These are phyloP conservation scores for Hypoxylon intermedium DNA, from an alignment of 495 filamentous ascomycete species.

Conservation along the genomic window DNA sequence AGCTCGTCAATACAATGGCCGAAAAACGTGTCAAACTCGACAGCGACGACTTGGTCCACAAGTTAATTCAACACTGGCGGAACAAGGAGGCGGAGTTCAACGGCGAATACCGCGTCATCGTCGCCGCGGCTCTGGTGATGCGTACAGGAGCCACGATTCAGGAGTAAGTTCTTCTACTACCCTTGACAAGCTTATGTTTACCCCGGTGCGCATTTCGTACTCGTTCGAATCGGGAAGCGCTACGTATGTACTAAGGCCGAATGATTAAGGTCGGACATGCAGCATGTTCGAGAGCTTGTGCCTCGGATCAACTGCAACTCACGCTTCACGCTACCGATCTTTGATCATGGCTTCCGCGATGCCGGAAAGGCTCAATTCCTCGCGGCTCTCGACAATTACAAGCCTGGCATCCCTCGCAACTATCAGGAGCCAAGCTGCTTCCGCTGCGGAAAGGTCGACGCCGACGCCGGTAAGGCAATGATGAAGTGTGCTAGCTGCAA, in stretches of 20 bases:
- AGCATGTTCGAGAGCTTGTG: slow-evolving; percentile 15
- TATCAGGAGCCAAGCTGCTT: slow-evolving; percentile 24
- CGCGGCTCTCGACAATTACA: slow-evolving; percentile 23
- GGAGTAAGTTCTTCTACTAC: slow-evolving; percentile 8
- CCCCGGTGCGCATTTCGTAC: too few relatives aligned
- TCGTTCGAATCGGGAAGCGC: too few relatives aligned
- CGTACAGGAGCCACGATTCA: slow-evolving; percentile 25
- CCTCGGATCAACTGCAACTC: slow-evolving; percentile 8
- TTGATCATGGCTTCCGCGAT: slow-evolving; percentile 25
- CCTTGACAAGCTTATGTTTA: not conserved
- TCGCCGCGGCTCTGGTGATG: slow-evolving; percentile 30
- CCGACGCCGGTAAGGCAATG: slow-evolving; percentile 6
- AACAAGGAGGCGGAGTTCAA: not conserved
- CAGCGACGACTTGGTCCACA: slow-evolving; percentile 2
- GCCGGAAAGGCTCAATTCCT: slow-evolving; percentile 31
- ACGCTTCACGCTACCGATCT: not conserved
- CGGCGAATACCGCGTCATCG: slow-evolving; percentile 21
- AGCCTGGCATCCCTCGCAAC: slow-evolving; percentile 23
- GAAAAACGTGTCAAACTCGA: not conserved
- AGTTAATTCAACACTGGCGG: slow-evolving; percentile 7
- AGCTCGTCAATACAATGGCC: not conserved
- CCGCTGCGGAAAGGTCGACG: slow-evolving; percentile 13
- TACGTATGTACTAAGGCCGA: not conserved
- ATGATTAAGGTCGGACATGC: slow-evolving; percentile 9
- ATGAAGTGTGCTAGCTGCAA: slow-evolving; percentile 17